Evolutionary conservation across 768 basidiomycete genomes (phyloP).

Genomic region (Leccinum longicurvipes): DNA sequence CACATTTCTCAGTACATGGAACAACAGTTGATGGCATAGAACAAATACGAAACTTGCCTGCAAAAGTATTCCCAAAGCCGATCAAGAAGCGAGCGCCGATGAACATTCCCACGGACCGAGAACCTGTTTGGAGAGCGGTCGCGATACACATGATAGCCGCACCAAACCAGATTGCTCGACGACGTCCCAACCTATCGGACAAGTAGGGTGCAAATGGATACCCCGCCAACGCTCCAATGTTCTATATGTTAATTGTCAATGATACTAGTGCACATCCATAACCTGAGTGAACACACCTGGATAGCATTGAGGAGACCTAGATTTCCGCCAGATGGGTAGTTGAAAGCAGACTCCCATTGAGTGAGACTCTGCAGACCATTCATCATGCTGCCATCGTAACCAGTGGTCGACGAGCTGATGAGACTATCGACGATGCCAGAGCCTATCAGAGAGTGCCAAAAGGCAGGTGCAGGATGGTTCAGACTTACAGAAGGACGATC

Average conservation of each 20-base stretch:
- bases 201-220: constrained; percentile 71
- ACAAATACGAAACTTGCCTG: constrained; percentile 35
- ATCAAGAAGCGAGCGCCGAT: constrained; percentile 77
- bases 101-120: constrained; percentile 72
- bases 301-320: constrained; percentile 72
- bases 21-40: neutral
- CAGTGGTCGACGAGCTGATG: constrained; percentile 72
- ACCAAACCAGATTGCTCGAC: constrained; percentile 63
- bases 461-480: neutral
- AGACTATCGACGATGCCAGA: constrained; percentile 38
- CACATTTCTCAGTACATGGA: neutral
- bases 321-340: constrained; percentile 49
- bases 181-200: constrained; percentile 69
- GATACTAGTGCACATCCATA: neutral
- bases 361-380: constrained; percentile 69
- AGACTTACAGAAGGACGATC: constrained; percentile 60
- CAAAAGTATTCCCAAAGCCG: constrained; percentile 73
- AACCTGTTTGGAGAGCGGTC: constrained; percentile 63
- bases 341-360: constrained; percentile 62
- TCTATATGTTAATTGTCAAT: constrained; percentile 36
- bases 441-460: neutral
- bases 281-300: constrained; percentile 41
- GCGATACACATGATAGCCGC: constrained; percentile 66
- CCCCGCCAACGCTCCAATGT: constrained; percentile 63
- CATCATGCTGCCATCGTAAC: constrained; percentile 78